Conservation (phyloP, 164 flowering plant genomes). For the Nymphaea colorata region DNA sequence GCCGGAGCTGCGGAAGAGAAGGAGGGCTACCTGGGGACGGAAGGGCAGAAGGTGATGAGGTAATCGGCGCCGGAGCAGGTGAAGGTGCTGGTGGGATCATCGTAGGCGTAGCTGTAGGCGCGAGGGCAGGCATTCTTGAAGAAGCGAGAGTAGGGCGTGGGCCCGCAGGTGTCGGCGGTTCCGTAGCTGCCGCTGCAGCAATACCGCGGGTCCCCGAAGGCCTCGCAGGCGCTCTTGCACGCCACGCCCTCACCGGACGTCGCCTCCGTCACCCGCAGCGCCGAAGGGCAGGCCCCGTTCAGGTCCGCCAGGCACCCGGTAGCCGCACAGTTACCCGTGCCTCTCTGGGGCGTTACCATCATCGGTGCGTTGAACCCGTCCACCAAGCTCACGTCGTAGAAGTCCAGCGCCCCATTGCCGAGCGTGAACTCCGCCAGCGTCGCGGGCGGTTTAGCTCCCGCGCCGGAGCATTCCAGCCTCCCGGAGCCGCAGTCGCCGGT, state of each 20-base stretch:
- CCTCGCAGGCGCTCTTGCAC: conserved; percentile 87
- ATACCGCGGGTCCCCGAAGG: conserved; percentile 43
- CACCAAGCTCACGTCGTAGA: conserved; percentile 70
- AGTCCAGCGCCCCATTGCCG: conserved; percentile 34
- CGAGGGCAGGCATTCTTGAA: conserved; percentile 70
- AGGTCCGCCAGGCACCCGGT: conserved; percentile 67
- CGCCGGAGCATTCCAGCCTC: conserved; percentile 57
- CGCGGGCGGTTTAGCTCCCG: conserved; percentile 74
- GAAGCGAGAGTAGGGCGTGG: conserved; percentile 40
- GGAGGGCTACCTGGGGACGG: conserved; percentile 3
- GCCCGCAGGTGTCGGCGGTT: conserved; percentile 57
- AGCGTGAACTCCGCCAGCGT: conserved; percentile 87
- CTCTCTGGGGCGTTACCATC: conserved; percentile 25
- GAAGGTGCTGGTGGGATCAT: conserved; percentile 73
- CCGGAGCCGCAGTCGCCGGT: conserved; percentile 84
- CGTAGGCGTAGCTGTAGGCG: conserved; percentile 81
- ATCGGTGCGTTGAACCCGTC: conserved; percentile 77
- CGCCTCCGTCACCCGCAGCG: conserved; percentile 27
- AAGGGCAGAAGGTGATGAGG: conserved; percentile 57
- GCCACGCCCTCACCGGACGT: conserved; percentile 31
- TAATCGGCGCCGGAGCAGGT: conserved; percentile 62
- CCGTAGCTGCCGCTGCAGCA: conserved; percentile 58
- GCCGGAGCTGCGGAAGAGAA: neutral
- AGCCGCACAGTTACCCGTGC: conserved; percentile 31
- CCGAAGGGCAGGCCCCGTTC: conserved; percentile 50